Conservation (phyloP, 768 basidiomycete genomes). For the Collybia sordida region DNA sequence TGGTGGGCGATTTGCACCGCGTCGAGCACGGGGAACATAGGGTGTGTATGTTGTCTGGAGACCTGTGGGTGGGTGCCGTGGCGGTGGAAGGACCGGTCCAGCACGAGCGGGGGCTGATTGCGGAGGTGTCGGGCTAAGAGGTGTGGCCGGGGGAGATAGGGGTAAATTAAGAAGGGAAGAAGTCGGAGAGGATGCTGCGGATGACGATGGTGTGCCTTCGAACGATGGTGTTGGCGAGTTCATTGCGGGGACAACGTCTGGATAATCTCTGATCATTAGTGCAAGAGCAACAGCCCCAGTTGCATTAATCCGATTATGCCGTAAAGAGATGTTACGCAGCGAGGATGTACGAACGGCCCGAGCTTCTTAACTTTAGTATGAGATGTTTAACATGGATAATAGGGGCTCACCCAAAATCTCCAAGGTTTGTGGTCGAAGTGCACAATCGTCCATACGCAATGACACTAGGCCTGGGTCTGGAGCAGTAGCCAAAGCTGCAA, state of each 20-base stretch:
- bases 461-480: slow-evolving; percentile 67
- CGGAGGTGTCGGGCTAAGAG: slow-evolving; percentile 26
- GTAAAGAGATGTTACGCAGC: slow-evolving; percentile 84
- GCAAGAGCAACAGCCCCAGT: slow-evolving; percentile 90
- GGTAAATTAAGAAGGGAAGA: slow-evolving; percentile 30
- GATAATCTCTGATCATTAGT: slow-evolving; percentile 96
- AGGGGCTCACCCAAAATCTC: slow-evolving; percentile 73
- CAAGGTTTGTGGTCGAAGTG: slow-evolving; percentile 67
- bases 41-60: slow-evolving; percentile 80
- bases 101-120: slow-evolving; percentile 22
- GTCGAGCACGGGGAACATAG: slow-evolving; percentile 69
- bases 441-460: slow-evolving; percentile 87
- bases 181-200: slow-evolving; percentile 35
- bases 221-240: slow-evolving; percentile 28
- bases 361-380: slow-evolving; percentile 40
- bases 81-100: slow-evolving; percentile 35
- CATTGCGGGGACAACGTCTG: slow-evolving; percentile 60
- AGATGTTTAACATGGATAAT: slow-evolving; percentile 1
- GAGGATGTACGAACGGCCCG: slow-evolving; percentile 82
- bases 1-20: slow-evolving; percentile 36
- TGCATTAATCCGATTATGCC: slow-evolving; percentile 83
- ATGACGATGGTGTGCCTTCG: slow-evolving; percentile 24
- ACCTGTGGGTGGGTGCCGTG: slow-evolving; percentile 46
- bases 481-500: slow-evolving; percentile 58
- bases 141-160: slow-evolving; percentile 26